Evolutionary conservation across 164 flowering plant species (phyloP).

Genomic region (Tetracentron sinense): DNA sequence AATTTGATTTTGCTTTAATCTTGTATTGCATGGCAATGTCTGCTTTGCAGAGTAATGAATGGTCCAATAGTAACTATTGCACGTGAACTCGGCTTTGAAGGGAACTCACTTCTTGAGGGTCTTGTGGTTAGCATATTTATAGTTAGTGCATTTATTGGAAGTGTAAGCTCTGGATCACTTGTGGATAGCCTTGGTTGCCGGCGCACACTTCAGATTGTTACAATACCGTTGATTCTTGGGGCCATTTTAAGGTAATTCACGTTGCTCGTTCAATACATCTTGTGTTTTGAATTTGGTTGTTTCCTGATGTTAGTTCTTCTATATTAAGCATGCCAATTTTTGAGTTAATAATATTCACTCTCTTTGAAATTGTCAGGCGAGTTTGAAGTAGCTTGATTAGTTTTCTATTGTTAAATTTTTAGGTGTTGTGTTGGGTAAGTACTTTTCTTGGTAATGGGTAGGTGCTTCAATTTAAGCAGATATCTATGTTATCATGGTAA

Average conservation of each 20-base stretch:
- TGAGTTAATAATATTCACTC: too few relatives aligned
- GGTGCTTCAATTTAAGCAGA: too few relatives aligned
- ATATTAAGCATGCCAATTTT: too few relatives aligned
- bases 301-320: too few relatives aligned
- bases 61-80: conserved; percentile 80
- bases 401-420: too few relatives aligned
- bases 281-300: too few relatives aligned
- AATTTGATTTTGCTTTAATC: neutral
- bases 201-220: conserved; percentile 59
- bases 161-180: conserved; percentile 54
- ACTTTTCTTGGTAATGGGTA: too few relatives aligned
- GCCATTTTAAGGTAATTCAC: conserved; percentile 57
- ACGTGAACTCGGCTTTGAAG: conserved; percentile 77
- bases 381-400: too few relatives aligned
- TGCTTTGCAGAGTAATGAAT: conserved; percentile 65
- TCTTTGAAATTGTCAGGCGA: too few relatives aligned
- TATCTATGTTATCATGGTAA: too few relatives aligned
- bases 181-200: conserved; percentile 74
- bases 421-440: too few relatives aligned
- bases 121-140: conserved; percentile 89
- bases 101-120: conserved; percentile 70
- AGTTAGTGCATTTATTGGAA: conserved; percentile 78
- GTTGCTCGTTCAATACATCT: too few relatives aligned
- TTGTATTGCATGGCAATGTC: neutral
- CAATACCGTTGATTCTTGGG: conserved; percentile 73